These are phyloP conservation scores for Aureoboletus auriporus DNA, from an alignment of 768 basidiomycete species.

Conservation along the genomic window DNA sequence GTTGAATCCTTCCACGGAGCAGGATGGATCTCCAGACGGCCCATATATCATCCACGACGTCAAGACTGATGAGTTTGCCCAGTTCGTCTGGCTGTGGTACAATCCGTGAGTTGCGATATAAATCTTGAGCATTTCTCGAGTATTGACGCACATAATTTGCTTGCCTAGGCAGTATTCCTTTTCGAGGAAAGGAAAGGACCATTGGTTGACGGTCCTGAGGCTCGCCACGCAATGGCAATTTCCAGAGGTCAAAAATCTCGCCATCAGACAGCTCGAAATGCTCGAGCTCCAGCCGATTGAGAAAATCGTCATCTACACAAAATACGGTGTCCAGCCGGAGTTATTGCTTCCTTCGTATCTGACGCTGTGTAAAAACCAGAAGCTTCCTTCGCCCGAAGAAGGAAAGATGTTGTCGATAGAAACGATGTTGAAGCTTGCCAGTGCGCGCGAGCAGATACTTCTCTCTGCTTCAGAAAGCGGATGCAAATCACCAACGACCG, in stretches of 20 bases:
- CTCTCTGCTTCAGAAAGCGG: constrained; percentile 33
- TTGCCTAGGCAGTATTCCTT: constrained; percentile 47
- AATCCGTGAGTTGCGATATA: constrained; percentile 39
- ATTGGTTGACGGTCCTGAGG: constrained; percentile 53
- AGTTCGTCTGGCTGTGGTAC: constrained; percentile 54
- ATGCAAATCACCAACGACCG: constrained; percentile 23
- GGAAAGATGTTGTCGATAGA: constrained; percentile 55
- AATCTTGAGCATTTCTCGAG: constrained; percentile 16
- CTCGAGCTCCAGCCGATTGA: constrained; percentile 44
- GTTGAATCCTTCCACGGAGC: constrained; percentile 11
- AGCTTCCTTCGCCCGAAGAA: constrained; percentile 51
- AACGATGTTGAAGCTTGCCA: constrained; percentile 47
- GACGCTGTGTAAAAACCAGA: constrained; percentile 46
- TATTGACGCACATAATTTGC: not conserved
- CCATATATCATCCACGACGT: constrained; percentile 24
- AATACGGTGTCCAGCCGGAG: constrained; percentile 42
- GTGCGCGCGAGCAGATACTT: constrained; percentile 45
- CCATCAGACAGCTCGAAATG: constrained; percentile 53
- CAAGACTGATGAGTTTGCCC: constrained; percentile 37
- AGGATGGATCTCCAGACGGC: not conserved
- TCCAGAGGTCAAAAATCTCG: constrained; percentile 43
- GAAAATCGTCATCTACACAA: constrained; percentile 55
- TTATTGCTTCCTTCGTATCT: constrained; percentile 52
- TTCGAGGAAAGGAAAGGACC: constrained; percentile 44
- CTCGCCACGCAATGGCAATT: constrained; percentile 58